Evolutionary conservation across 208 protist species (phyloP).

Genomic region (Leishmania martiniquensis): DNA sequence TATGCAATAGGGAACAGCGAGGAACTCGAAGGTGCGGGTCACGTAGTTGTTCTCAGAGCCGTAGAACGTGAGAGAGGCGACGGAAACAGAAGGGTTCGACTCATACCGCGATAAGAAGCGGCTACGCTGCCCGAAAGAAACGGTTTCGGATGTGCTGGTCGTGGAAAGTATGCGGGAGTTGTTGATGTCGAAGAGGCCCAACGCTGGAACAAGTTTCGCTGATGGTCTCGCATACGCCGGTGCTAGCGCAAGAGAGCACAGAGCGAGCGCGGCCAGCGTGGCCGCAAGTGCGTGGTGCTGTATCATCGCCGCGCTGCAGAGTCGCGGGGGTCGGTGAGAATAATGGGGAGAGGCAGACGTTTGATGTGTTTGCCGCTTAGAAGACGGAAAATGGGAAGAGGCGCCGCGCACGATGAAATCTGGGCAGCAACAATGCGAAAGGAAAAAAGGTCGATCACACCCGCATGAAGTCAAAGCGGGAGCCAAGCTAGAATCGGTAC

Average conservation of each 20-base stretch:
- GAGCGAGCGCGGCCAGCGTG: neutral
- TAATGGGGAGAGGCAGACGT: neutral
- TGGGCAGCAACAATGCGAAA: neutral
- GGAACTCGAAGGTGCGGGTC: slow-evolving; percentile 10
- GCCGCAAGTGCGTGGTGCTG: neutral
- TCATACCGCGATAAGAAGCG: slow-evolving; percentile 22
- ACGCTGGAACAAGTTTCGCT: neutral
- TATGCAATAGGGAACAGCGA: slow-evolving; percentile 27
- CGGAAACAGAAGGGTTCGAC: slow-evolving; percentile 2
- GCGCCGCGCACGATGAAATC: neutral
- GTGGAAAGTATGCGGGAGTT: slow-evolving; percentile 19
- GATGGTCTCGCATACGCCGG: neutral
- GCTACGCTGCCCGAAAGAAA: slow-evolving; percentile 25
- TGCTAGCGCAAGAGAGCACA: neutral
- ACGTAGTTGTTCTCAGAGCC: slow-evolving; percentile 3
- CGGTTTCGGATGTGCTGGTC: neutral
- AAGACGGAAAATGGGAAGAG: neutral
- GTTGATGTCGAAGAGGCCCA: slow-evolving; percentile 34
- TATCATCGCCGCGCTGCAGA: neutral
- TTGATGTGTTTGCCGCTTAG: neutral
- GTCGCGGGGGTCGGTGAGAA: neutral
- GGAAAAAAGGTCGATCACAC: neutral
- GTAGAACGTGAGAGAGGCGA: slow-evolving; percentile 15
- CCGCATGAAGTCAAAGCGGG: neutral
- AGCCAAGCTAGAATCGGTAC: neutral